Percentiles rank a stretch among this genome's conserved stretches.
Evolutionary conservation across 768 basidiomycete species (phyloP).

Genomic region (Boletus vermiculosoides): DNA sequence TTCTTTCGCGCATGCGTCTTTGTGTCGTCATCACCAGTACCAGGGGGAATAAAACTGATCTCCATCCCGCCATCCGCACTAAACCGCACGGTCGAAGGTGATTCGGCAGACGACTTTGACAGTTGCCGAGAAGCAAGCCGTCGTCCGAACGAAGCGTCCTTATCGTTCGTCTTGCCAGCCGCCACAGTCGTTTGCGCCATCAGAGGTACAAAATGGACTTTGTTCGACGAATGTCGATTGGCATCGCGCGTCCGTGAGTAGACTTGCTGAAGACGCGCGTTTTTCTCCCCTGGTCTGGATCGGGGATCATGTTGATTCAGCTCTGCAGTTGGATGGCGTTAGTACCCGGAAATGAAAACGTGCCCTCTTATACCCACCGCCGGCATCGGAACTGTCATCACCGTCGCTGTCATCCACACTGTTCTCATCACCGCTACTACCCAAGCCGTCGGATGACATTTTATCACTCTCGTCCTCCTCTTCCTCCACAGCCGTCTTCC

Average conservation of each 20-base stretch:
- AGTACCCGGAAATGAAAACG: constrained; percentile 14
- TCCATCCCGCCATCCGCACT: constrained; percentile 70
- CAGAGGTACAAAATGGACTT: constrained; percentile 67
- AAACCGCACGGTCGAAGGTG: constrained; percentile 21
- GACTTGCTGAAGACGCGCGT: constrained; percentile 46
- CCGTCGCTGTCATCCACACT: constrained; percentile 44
- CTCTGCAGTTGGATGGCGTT: constrained; percentile 34
- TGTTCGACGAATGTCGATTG: constrained; percentile 43
- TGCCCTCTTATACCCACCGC: constrained; percentile 39
- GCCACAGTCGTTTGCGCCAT: constrained; percentile 41
- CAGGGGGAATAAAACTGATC: constrained; percentile 76
- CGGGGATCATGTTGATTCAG: constrained; percentile 59
- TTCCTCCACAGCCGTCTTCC: constrained; percentile 81
- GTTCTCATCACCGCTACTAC: constrained; percentile 40
- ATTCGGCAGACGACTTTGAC: constrained; percentile 12
- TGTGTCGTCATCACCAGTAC: constrained; percentile 16
- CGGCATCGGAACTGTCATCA: constrained; percentile 56
- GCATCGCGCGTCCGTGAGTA: constrained; percentile 41
- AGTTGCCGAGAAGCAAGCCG: constrained; percentile 42
- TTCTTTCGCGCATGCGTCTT: constrained; percentile 29
- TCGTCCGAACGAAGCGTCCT: constrained; percentile 68
- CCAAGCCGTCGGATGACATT: constrained; percentile 56
- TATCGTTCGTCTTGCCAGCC: constrained; percentile 37
- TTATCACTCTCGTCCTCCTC: constrained; percentile 87
- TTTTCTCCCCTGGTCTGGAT: constrained; percentile 47